phyloP scores from a whole-genome alignment of 192 early-diverging fungal genomes.

The Backusella circina region DNA sequence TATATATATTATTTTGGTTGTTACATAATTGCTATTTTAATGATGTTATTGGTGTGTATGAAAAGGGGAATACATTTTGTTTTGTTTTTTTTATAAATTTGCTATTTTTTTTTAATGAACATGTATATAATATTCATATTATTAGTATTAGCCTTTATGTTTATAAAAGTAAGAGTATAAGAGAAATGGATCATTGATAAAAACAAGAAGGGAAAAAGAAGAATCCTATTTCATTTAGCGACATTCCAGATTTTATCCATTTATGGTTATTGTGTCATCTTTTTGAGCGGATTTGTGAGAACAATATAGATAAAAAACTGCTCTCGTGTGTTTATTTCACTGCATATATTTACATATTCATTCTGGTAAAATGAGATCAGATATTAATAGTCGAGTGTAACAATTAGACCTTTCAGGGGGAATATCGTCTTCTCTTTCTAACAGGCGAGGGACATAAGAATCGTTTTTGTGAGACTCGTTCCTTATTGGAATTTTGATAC shows the following conservation, averaged over 20 bases:
- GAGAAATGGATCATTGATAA: not conserved
- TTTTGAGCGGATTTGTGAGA: not conserved
- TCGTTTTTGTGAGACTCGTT: not conserved
- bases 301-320: not conserved
- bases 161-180: not conserved
- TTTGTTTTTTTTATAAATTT: not conserved
- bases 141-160: too few species aligned
- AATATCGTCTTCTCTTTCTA: not conserved
- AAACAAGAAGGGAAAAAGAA: not conserved
- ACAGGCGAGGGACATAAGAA: not conserved
- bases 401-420: not conserved
- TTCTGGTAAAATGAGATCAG: not conserved
- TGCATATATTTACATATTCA: not conserved
- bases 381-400: not conserved
- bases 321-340: not conserved
- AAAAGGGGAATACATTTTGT: not conserved
- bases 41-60: not conserved
- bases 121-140: not conserved
- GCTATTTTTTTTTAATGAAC: not conserved
- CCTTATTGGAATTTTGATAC: slow-evolving; percentile 9
- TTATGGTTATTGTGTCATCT: not conserved
- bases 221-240: not conserved
- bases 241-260: not conserved
- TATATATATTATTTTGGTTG: not conserved
- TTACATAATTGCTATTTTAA: not conserved